A percentile compares a stretch with the other conserved stretches of the same genome.
These are phyloP conservation scores for Pyrenochaeta sp. DNA, from an alignment of 2,329 filamentous ascomycete species.

Conservation along the genomic window DNA sequence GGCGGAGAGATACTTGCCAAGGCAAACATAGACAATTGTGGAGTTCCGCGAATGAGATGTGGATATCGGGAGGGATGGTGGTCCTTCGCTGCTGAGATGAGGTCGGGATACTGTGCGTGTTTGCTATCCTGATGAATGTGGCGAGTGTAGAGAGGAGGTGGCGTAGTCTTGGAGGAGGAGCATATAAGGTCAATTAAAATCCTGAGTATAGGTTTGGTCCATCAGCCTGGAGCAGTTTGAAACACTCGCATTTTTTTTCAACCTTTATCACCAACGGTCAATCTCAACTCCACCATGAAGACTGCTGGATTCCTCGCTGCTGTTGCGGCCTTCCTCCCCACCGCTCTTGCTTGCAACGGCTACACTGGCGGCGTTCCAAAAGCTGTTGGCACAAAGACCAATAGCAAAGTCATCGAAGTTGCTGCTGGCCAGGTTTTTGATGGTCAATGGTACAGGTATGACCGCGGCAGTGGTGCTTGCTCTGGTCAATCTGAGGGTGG, in stretches of 20 bases:
- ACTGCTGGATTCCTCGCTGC: conserved; percentile 16
- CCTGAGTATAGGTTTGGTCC: background rate
- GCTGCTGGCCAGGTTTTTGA: conserved; percentile 32
- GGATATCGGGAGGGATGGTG: background rate
- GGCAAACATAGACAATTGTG: conserved; percentile 6
- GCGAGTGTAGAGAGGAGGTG: conserved; percentile 4
- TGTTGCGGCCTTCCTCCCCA: conserved; percentile 27
- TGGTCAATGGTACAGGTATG: conserved; percentile 33
- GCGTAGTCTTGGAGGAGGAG: background rate
- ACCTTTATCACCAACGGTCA: background rate
- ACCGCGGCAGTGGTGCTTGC: conserved; percentile 36
- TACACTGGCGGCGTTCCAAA: conserved; percentile 33
- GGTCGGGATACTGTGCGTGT: background rate
- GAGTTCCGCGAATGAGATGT: conserved; percentile 23
- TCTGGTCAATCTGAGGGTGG: conserved; percentile 28
- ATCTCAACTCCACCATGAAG: conserved; percentile 19
- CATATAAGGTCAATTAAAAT: conserved; percentile 9
- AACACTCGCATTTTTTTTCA: conserved; percentile 1
- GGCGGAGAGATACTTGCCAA: conserved; percentile 16
- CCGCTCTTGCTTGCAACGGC: conserved; percentile 32
- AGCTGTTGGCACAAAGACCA: conserved; percentile 33
- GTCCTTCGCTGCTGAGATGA: conserved; percentile 9
- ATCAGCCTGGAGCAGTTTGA: conserved; percentile 10
- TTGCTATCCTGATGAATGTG: conserved; percentile 5
- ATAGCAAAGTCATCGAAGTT: conserved; percentile 34